Evolutionary conservation across 176 grass and related monocot genomes (phyloP).

Genomic region (Urochloa ruziziensis): DNA sequence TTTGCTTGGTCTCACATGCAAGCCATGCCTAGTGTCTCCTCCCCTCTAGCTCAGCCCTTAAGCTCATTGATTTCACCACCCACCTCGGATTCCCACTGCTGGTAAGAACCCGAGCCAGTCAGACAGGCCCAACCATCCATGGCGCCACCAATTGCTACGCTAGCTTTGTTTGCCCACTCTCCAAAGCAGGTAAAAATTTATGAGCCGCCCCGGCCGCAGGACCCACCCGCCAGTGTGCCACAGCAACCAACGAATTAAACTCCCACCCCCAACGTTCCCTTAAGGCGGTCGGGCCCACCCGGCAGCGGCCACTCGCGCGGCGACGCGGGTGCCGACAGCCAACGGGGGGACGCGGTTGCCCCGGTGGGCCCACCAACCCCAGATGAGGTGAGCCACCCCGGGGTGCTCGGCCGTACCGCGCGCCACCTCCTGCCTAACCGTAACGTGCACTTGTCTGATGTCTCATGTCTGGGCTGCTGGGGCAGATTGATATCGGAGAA

Average conservation of each 20-base stretch:
- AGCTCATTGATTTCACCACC: not conserved
- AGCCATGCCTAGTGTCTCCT: constrained; percentile 6
- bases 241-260: not conserved
- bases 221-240: not conserved
- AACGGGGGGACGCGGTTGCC: not conserved
- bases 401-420: too few species aligned
- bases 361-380: not conserved
- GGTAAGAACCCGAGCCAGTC: not conserved
- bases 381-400: not conserved
- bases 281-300: not conserved
- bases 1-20: constrained; percentile 18
- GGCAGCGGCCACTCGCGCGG: not conserved
- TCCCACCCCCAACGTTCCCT: not conserved
- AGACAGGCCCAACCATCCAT: not conserved
- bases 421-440: not conserved
- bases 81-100: constrained; percentile 27
- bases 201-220: not conserved
- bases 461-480: not conserved
- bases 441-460: constrained; percentile 21
- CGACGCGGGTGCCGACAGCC: constrained; percentile 15
- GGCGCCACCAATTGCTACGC: too few species aligned
- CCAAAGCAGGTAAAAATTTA: not conserved
- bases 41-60: not conserved
- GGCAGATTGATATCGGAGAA: not conserved
- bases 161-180: not conserved